Percentiles rank a stretch among this genome's conserved stretches.
phyloP scores from a whole-genome alignment of 495 filamentous ascomycete species.

The Lasiosphaeria ovina region DNA sequence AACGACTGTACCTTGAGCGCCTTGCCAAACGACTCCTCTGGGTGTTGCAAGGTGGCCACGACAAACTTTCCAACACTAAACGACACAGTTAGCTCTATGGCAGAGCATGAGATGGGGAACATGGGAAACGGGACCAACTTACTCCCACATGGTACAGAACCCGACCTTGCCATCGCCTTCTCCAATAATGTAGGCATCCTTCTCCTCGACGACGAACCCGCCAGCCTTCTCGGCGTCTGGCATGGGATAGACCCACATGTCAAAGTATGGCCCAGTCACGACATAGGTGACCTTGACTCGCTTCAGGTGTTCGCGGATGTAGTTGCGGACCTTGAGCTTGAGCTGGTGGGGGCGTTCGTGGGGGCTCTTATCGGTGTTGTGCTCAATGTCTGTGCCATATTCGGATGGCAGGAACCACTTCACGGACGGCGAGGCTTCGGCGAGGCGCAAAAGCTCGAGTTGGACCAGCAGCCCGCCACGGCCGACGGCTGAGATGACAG shows the following conservation, averaged over 20 bases:
- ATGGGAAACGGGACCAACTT: constrained; percentile 30
- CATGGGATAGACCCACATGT: constrained; percentile 55
- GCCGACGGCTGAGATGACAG: constrained; percentile 63
- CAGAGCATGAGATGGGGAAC: neutral
- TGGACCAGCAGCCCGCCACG: constrained; percentile 57
- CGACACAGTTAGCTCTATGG: constrained; percentile 7
- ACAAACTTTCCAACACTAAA: constrained; percentile 65
- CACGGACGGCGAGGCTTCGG: constrained; percentile 53
- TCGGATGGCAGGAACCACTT: constrained; percentile 71
- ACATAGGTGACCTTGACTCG: constrained; percentile 64
- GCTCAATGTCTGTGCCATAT: constrained; percentile 74
- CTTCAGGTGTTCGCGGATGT: constrained; percentile 49
- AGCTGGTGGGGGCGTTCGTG: constrained; percentile 66
- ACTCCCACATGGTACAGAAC: constrained; percentile 68
- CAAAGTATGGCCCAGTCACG: constrained; percentile 68
- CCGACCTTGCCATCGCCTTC: constrained; percentile 56
- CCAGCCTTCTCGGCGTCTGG: constrained; percentile 39
- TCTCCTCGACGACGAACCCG: constrained; percentile 54
- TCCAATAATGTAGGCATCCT: constrained; percentile 58
- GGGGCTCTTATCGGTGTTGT: constrained; percentile 52
- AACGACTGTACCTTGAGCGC: constrained; percentile 70
- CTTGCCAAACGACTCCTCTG: constrained; percentile 50
- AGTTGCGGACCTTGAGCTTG: constrained; percentile 64
- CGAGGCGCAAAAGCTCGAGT: constrained; percentile 57
- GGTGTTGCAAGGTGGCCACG: constrained; percentile 55